Conservation (phyloP, 2,329 filamentous ascomycete species). For the Colletotrichum sp. region DNA sequence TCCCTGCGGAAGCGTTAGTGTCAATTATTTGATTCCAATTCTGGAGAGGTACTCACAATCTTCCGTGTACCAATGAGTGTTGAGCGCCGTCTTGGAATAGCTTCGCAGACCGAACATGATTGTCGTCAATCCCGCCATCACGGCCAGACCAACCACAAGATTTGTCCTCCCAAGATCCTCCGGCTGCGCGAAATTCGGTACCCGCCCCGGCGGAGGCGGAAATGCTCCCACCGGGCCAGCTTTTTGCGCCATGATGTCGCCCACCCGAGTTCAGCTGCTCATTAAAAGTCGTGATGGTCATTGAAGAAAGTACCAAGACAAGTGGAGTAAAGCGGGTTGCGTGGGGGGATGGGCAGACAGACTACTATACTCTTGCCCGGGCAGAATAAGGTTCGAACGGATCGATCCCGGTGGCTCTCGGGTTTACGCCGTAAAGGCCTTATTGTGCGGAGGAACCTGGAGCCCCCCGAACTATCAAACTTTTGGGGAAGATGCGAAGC, state of each 20-base stretch:
- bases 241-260: background rate
- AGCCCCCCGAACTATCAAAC: background rate
- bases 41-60: background rate
- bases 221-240: background rate
- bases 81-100: background rate
- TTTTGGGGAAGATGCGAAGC: background rate
- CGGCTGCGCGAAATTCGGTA: constrained; percentile 21
- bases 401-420: background rate
- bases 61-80: background rate
- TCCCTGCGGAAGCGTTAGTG: background rate
- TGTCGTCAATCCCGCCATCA: background rate
- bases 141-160: background rate
- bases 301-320: accelerated
- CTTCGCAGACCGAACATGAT: background rate
- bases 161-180: background rate
- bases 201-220: constrained; percentile 22
- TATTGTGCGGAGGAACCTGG: background rate
- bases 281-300: background rate
- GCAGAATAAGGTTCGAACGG: background rate
- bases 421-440: background rate
- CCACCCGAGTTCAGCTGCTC: background rate
- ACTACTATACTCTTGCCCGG: background rate
- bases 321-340: background rate
- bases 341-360: background rate
- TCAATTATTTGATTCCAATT: accelerated